These are phyloP conservation scores for Aspergillus calidoustus DNA, from an alignment of 2,329 filamentous ascomycete genomes.

Conservation along the genomic window DNA sequence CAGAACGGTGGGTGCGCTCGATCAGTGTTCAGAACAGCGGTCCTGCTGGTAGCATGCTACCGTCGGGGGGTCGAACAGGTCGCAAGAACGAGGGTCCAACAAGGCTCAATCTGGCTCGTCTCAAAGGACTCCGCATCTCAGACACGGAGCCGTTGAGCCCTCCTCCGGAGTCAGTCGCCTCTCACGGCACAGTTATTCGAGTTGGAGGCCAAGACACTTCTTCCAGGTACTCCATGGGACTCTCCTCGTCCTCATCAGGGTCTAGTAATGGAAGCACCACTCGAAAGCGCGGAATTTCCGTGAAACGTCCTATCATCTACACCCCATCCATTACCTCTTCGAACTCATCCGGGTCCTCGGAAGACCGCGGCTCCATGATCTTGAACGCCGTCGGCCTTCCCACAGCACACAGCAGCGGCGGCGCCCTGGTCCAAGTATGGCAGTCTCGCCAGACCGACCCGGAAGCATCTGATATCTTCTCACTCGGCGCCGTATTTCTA, in stretches of 20 bases:
- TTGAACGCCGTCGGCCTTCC: slow-evolving; percentile 34
- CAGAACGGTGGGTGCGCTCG: slow-evolving; percentile 56
- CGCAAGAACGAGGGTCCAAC: slow-evolving; percentile 32
- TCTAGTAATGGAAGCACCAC: slow-evolving; percentile 29
- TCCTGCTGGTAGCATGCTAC: slow-evolving; percentile 37
- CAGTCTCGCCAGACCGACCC: slow-evolving; percentile 43
- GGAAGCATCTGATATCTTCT: slow-evolving; percentile 60
- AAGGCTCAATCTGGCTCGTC: slow-evolving; percentile 27
- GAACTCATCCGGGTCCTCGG: slow-evolving; percentile 31
- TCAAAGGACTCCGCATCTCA: slow-evolving; percentile 28
- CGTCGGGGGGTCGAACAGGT: slow-evolving; percentile 48
- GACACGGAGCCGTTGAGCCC: slow-evolving; percentile 27
- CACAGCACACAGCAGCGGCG: slow-evolving; percentile 35
- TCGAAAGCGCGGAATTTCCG: slow-evolving; percentile 26
- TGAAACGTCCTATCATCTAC: slow-evolving; percentile 37
- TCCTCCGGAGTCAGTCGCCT: slow-evolving; percentile 37
- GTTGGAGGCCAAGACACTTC: slow-evolving; percentile 37
- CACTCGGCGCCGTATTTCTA: slow-evolving; percentile 61
- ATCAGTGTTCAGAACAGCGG: slow-evolving; percentile 41
- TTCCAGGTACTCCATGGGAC: slow-evolving; percentile 36
- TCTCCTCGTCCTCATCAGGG: slow-evolving; percentile 41
- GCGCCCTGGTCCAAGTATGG: slow-evolving; percentile 42
- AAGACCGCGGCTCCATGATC: slow-evolving; percentile 20
- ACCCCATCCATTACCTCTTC: slow-evolving; percentile 40
- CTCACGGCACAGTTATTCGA: slow-evolving; percentile 41